A percentile compares a stretch with the other conserved stretches of the same genome.
phyloP scores from a whole-genome alignment of 169 alveolate genomes.

The Eimeria maxima region DNA sequence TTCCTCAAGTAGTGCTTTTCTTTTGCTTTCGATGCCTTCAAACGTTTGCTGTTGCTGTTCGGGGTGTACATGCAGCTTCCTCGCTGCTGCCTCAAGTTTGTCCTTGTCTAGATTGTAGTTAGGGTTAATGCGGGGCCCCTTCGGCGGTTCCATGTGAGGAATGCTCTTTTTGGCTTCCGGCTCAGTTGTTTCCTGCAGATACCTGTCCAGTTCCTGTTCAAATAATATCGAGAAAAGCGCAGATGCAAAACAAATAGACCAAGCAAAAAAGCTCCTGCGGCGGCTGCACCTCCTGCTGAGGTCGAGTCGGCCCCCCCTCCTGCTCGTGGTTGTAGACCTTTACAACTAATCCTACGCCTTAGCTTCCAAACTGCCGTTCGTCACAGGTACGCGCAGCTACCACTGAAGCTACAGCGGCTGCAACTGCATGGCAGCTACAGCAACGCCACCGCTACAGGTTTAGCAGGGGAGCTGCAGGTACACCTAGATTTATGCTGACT shows the following conservation, averaged over 20 bases:
- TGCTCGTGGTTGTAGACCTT: background rate
- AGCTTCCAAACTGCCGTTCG: no score
- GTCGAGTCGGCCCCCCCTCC: background rate
- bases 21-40: background rate
- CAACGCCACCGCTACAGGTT: background rate
- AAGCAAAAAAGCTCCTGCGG: background rate
- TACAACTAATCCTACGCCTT: no score
- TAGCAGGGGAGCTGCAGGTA: background rate
- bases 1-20: background rate
- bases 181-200: background rate
- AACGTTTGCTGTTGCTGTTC: background rate
- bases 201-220: conserved; percentile 23
- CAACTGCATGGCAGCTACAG: background rate
- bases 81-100: conserved; percentile 6
- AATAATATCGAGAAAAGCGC: background rate
- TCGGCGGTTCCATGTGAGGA: conserved; percentile 33
- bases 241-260: background rate
- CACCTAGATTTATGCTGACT: background rate
- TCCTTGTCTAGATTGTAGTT: conserved; percentile 5
- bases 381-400: no score
- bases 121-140: conserved; percentile 39
- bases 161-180: background rate
- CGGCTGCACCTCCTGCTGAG: background rate
- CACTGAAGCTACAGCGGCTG: background rate
- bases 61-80: conserved; percentile 39